phyloP scores from a whole-genome alignment of 306 rosid species.

The Rubus parviflorus region DNA sequence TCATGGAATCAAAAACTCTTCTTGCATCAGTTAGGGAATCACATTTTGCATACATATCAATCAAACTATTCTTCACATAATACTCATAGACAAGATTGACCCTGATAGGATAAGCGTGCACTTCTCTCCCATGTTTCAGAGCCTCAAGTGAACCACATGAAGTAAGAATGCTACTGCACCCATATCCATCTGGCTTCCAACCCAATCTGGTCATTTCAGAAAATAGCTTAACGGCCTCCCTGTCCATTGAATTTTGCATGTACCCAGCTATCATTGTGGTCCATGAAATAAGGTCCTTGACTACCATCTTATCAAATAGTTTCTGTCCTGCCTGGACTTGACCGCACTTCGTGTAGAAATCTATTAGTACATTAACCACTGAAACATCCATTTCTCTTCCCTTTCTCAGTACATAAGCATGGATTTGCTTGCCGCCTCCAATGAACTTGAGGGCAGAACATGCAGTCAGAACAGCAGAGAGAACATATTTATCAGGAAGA shows the following conservation, averaged over 20 bases:
- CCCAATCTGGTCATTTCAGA: conserved; percentile 60
- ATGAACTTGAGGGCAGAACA: conserved; percentile 66
- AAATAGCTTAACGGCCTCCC: conserved; percentile 63
- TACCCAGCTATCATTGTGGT: conserved; percentile 89
- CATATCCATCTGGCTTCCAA: conserved; percentile 72
- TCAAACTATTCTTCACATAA: conserved; percentile 79
- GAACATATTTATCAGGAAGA: conserved; percentile 63
- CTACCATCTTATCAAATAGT: conserved; percentile 49
- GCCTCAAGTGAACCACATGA: conserved; percentile 76
- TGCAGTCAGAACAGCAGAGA: conserved; percentile 77
- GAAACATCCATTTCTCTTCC: conserved; percentile 66
- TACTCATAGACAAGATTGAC: conserved; percentile 59
- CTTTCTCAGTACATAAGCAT: conserved; percentile 65
- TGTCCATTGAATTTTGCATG: conserved; percentile 77
- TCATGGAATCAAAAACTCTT: conserved; percentile 54
- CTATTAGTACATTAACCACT: conserved; percentile 66
- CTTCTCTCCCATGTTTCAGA: conserved; percentile 66
- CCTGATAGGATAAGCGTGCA: conserved; percentile 70
- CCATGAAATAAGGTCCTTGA: conserved; percentile 75
- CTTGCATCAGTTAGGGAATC: conserved; percentile 64
- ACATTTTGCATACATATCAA: conserved; percentile 93
- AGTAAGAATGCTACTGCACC: conserved; percentile 77
- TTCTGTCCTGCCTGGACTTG: conserved; percentile 52
- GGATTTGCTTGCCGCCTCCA: conserved; percentile 80
- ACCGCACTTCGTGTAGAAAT: conserved; percentile 76